phyloP scores from a whole-genome alignment of 176 grass and related monocot genomes.

The Oryza officinalis region DNA sequence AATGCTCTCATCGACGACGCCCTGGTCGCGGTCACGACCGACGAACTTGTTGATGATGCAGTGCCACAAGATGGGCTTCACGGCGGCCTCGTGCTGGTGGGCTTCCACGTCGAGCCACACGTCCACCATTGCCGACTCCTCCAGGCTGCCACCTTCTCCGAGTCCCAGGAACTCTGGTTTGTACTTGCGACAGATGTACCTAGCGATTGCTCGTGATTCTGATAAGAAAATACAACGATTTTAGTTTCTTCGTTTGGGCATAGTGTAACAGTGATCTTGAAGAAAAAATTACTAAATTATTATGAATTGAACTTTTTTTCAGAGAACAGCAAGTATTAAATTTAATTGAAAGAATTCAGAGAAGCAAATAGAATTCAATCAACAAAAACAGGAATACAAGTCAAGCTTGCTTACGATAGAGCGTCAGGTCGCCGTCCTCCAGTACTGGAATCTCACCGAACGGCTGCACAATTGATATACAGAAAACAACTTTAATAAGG shows the following conservation, averaged over 20 bases:
- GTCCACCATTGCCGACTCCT: conserved; percentile 44
- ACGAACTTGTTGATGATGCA: conserved; percentile 16
- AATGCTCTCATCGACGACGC: conserved; percentile 14
- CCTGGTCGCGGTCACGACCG: conserved; percentile 34
- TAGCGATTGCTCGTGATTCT: conserved; percentile 52
- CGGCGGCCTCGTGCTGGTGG: conserved; percentile 16
- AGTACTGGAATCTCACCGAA: conserved; percentile 54
- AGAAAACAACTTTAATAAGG: neutral
- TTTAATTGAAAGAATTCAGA: no score
- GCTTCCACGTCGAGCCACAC: conserved; percentile 54
- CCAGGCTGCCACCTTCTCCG: conserved; percentile 10
- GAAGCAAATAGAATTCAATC: neutral
- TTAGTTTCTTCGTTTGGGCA: neutral
- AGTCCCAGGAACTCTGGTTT: conserved; percentile 31
- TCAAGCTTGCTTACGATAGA: conserved; percentile 37
- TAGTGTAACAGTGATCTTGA: neutral
- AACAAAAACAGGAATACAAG: neutral
- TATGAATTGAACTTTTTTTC: neutral
- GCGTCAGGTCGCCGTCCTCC: conserved; percentile 51
- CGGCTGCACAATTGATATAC: conserved; percentile 12
- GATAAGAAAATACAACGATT: neutral
- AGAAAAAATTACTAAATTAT: neutral
- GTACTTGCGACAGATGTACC: conserved; percentile 46
- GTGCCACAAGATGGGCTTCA: conserved; percentile 20
- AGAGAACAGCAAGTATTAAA: neutral